phyloP scores from a whole-genome alignment of 2,329 filamentous ascomycete genomes.

The Venturiaceae sp. region DNA sequence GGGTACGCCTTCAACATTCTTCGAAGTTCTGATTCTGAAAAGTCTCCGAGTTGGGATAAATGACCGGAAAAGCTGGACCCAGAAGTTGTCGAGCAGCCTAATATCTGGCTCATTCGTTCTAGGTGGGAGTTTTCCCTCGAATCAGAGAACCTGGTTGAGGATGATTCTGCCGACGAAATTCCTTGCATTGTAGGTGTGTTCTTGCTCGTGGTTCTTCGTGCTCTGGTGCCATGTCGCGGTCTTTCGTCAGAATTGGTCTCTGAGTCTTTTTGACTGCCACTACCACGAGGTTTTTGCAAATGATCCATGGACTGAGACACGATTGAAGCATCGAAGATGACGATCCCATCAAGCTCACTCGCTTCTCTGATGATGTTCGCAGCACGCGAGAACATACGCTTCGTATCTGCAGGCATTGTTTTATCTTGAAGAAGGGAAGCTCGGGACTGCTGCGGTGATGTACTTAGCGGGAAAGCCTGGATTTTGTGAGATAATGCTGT shows the following conservation, averaged over 20 bases:
- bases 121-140: background rate
- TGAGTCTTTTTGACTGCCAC: no score
- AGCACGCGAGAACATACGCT: conserved; percentile 22
- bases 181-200: no score
- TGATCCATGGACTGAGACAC: background rate
- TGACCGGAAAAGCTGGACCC: background rate
- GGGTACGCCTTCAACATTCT: conserved; percentile 13
- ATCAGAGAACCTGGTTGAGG: background rate
- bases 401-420: conserved; percentile 5
- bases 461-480: no score
- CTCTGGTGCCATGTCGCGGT: no score
- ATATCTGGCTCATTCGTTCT: background rate
- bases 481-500: no score
- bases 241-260: no score
- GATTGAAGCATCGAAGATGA: conserved; percentile 21
- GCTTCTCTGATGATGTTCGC: conserved; percentile 28
- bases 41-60: background rate
- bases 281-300: no score
- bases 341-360: conserved; percentile 24
- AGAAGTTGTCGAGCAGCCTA: conserved; percentile 10
- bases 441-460: background rate
- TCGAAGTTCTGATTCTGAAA: conserved; percentile 5
- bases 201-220: no score
- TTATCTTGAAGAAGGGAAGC: conserved; percentile 3
- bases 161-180: no score